Conservation (phyloP, 202 grass and related monocot genomes). For the Zoysia matrella region DNA sequence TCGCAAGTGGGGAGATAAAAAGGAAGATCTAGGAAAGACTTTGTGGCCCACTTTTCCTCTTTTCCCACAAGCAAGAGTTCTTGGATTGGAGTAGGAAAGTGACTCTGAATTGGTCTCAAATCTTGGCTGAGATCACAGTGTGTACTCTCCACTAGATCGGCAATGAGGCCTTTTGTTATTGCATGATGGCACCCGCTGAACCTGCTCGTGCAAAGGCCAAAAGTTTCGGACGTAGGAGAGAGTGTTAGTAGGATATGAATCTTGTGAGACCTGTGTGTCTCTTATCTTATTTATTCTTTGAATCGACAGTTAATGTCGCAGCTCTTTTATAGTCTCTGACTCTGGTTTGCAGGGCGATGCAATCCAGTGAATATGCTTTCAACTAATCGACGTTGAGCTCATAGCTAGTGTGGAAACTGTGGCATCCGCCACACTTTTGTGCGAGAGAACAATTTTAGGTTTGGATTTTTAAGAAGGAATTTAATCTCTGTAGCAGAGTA, state of each 20-base stretch:
- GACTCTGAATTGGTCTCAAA: slow-evolving; percentile 55
- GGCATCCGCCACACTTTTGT: background rate
- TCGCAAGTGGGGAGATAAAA: slow-evolving; percentile 56
- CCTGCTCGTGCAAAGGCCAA: slow-evolving; percentile 25
- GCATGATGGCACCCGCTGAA: slow-evolving; percentile 37
- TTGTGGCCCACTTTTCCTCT: slow-evolving; percentile 48
- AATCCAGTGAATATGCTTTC: background rate
- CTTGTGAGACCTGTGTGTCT: slow-evolving; percentile 3
- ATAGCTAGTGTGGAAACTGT: slow-evolving; percentile 27
- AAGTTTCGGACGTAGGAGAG: slow-evolving; percentile 17
- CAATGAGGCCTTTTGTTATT: slow-evolving; percentile 49
- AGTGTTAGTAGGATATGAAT: slow-evolving; percentile 23
- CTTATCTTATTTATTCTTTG: slow-evolving; percentile 1
- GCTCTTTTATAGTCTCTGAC: background rate
- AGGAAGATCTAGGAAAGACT: slow-evolving; percentile 60
- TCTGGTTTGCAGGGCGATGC: slow-evolving; percentile 19
- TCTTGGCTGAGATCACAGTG: slow-evolving; percentile 55
- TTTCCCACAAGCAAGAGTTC: slow-evolving; percentile 36
- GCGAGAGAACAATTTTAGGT: background rate
- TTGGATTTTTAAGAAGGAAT: slow-evolving; percentile 16
- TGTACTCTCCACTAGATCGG: slow-evolving; percentile 59
- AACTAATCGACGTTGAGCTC: background rate
- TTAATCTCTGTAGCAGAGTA: slow-evolving; percentile 22
- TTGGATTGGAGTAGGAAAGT: slow-evolving; percentile 54
- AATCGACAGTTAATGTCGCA: background rate